Evolutionary conservation across 2,329 filamentous ascomycete genomes (phyloP).

Genomic region (Colletotrichum kahawae): DNA sequence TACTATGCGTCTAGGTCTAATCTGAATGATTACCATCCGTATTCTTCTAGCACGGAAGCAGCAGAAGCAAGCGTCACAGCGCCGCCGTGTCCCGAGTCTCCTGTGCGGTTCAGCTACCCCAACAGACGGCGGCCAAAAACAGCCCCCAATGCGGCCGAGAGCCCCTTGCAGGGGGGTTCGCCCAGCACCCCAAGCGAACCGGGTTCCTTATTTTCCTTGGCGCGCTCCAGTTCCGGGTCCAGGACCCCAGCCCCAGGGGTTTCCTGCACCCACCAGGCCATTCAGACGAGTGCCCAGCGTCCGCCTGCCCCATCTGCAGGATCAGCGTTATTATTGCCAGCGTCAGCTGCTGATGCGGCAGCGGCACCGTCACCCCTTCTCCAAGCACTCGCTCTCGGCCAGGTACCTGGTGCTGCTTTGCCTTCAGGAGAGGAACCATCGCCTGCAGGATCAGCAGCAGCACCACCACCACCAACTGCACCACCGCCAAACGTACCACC

Average conservation of each 20-base stretch:
- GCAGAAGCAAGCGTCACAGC: background rate
- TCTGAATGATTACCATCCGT: background rate
- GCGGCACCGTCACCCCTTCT: background rate
- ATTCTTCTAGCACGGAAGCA: background rate
- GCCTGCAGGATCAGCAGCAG: background rate
- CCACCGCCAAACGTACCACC: background rate
- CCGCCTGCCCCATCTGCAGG: slow-evolving; percentile 15
- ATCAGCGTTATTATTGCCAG: slow-evolving; percentile 19
- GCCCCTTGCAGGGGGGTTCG: slow-evolving; percentile 17
- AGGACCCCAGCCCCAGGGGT: slow-evolving; percentile 16
- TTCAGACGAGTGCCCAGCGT: background rate
- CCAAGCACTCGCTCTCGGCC: background rate
- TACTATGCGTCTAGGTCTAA: background rate
- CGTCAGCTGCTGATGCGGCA: slow-evolving; percentile 19
- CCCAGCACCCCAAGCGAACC: slow-evolving; percentile 18
- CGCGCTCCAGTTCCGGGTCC: slow-evolving; percentile 14
- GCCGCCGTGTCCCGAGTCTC: slow-evolving; percentile 5
- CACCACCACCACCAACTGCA: background rate
- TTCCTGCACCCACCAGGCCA: slow-evolving; percentile 11
- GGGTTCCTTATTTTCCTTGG: slow-evolving; percentile 18
- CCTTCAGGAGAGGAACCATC: background rate
- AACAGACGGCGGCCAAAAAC: slow-evolving; percentile 14
- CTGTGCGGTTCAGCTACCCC: slow-evolving; percentile 20
- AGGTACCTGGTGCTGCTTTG: background rate
- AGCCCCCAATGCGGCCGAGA: slow-evolving; percentile 9